phyloP scores from a whole-genome alignment of 192 early-diverging fungal genomes.

The Coemansia sp. region DNA sequence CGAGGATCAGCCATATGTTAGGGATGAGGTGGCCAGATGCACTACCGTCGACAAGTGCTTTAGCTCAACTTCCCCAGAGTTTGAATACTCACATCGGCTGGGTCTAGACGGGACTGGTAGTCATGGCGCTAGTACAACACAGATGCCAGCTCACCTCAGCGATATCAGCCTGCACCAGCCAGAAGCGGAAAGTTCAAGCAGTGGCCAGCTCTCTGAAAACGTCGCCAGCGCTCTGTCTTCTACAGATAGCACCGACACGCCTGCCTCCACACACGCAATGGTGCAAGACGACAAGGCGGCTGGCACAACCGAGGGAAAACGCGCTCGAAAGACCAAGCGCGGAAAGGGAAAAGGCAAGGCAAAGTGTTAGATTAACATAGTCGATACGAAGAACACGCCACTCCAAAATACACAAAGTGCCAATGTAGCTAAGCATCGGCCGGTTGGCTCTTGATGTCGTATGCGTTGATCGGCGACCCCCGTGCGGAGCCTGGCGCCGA shows the following conservation, averaged over 20 bases:
- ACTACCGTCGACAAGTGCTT: slow-evolving; percentile 2
- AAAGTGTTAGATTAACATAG: neutral
- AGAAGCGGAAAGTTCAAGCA: neutral
- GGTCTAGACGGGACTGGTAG: neutral
- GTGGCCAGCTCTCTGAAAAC: neutral
- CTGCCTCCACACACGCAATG: neutral
- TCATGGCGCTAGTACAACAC: neutral
- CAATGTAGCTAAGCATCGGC: neutral
- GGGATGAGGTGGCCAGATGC: neutral
- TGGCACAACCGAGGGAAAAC: neutral
- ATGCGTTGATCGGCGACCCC: slow-evolving; percentile 28
- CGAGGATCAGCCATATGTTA: neutral
- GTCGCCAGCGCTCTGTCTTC: neutral
- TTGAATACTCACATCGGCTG: slow-evolving; percentile 11
- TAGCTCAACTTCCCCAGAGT: slow-evolving; percentile 22
- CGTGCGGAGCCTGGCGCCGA: slow-evolving; percentile 3
- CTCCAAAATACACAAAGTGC: neutral
- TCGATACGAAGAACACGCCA: neutral
- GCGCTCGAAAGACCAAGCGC: slow-evolving; percentile 26
- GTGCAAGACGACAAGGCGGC: neutral
- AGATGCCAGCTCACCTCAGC: neutral
- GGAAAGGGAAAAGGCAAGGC: slow-evolving; percentile 21
- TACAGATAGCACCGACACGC: neutral
- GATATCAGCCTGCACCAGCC: neutral
- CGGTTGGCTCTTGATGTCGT: slow-evolving; percentile 15